phyloP scores from a whole-genome alignment of 495 filamentous ascomycete species.

The Acidomyces sp. region DNA sequence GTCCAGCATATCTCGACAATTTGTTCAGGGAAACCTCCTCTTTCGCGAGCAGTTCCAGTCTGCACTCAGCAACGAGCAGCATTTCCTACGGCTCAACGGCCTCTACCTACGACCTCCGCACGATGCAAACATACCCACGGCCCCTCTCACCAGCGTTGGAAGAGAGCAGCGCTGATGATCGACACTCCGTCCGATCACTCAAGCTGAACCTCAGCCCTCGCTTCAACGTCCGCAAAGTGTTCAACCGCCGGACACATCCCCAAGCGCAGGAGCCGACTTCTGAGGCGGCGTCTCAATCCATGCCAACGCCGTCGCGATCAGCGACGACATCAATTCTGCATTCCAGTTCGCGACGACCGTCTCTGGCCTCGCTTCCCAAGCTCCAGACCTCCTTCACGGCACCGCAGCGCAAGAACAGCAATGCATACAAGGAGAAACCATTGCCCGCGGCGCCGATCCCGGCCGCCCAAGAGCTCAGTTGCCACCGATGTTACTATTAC shows the following conservation, averaged over 20 bases:
- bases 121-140: background rate
- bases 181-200: conserved; percentile 7
- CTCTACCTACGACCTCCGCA: background rate
- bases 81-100: conserved; percentile 1
- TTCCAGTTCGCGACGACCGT: no score
- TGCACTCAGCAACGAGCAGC: conserved; percentile 13
- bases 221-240: conserved; percentile 5
- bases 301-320: background rate
- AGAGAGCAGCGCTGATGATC: conserved; percentile 1
- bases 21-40: conserved; percentile 7
- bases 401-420: background rate
- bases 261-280: conserved; percentile 3
- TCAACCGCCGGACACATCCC: conserved; percentile 15
- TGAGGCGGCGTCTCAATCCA: background rate
- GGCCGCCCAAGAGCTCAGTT: background rate
- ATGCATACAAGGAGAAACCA: conserved; percentile 6
- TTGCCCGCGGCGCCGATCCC: conserved; percentile 4
- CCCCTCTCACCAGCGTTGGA: conserved; percentile 12
- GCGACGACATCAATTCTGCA: no score
- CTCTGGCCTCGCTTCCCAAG: conserved; percentile 12
- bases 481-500: conserved; percentile 14
- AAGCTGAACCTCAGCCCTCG: conserved; percentile 2
- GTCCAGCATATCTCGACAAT: conserved; percentile 15
- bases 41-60: conserved; percentile 1
- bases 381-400: conserved; percentile 8